A percentile compares a stretch with the other conserved stretches of the same genome.
Conservation (phyloP, 108 stramenopile genomes). For the Hondaea fermentalgiana region DNA sequence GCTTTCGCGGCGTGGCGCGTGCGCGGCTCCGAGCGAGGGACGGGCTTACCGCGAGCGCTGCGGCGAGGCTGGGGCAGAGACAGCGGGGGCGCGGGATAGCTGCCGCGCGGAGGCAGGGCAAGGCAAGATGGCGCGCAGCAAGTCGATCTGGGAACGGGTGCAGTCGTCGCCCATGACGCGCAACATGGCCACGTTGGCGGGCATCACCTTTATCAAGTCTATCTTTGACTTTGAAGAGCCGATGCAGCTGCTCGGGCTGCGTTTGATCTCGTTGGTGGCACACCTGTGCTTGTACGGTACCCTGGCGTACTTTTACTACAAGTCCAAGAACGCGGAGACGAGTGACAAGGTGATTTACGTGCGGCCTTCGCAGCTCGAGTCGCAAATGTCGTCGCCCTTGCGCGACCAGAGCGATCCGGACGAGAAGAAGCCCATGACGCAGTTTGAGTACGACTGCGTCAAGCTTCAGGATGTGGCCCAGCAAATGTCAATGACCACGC, state of each 20-base stretch:
- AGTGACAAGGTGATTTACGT: background rate
- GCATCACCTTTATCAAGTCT: background rate
- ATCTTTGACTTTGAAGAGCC: background rate
- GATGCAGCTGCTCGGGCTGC: background rate
- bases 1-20: too few relatives aligned
- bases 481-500: background rate
- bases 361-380: background rate
- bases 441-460: background rate
- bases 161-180: background rate
- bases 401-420: background rate
- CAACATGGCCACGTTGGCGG: background rate
- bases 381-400: background rate
- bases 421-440: conserved; percentile 5
- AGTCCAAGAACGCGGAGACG: background rate
- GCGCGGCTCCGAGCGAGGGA: too few relatives aligned
- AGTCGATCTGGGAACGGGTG: background rate
- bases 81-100: too few relatives aligned
- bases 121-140: background rate
- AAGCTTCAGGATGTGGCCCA: background rate
- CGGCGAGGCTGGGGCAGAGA: too few relatives aligned
- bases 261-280: background rate
- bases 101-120: background rate
- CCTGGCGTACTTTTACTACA: background rate
- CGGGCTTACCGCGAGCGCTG: too few relatives aligned
- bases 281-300: background rate